Base-by-base conservation (phyloP, 2,329 filamentous ascomycete genomes). In the Trichoderma polysporum region DNA sequence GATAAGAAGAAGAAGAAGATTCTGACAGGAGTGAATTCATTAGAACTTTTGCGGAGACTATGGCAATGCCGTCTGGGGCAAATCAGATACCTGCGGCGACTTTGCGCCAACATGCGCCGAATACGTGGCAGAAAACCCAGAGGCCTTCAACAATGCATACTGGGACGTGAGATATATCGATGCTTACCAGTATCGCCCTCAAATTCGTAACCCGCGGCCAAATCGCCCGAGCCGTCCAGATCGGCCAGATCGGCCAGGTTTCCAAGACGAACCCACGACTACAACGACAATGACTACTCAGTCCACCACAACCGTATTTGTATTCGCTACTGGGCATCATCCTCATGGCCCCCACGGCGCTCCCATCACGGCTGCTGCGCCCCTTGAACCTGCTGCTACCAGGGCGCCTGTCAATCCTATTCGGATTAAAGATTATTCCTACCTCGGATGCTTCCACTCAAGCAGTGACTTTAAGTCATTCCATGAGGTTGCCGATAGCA, bases 21-120 rank as follows among this genome's bases (percentile, higher is more conserved):
- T 10, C 31, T 29, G 8, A n/a, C 54, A 49, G 47, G 64, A 52
- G 10, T n/a, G 10, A 9, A 7, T 22, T 4, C 0, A 12, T 4
- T 68, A 84, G 82, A 83, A 91, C 60, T 92, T 95, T 75, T 95
- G 92, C 74, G 92, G 92, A 29, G 87, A 90, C 72, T 94, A 90
- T 83, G 91, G 90, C 0, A 88, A 77, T 49, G 76, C 75, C 5
- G 73, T 78, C 17, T 85, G 83, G 83, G 76, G 74, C 19, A 71
- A 71, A 4, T 71, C 74, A 13, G 78, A 80, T 17, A 74, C 78
- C 15, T 84, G 82, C 69, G 73, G 73, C 65, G 66, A 71, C 10
- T 74, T 78, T n/a, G 82, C 82, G 0, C 71, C 79, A 5, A 83
- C 81, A 3, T 85, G 83, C 69, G 69, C 75, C 25, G 79, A 83